phyloP scores from a whole-genome alignment of 768 basidiomycete species.

The Tremella yokohamensis region DNA sequence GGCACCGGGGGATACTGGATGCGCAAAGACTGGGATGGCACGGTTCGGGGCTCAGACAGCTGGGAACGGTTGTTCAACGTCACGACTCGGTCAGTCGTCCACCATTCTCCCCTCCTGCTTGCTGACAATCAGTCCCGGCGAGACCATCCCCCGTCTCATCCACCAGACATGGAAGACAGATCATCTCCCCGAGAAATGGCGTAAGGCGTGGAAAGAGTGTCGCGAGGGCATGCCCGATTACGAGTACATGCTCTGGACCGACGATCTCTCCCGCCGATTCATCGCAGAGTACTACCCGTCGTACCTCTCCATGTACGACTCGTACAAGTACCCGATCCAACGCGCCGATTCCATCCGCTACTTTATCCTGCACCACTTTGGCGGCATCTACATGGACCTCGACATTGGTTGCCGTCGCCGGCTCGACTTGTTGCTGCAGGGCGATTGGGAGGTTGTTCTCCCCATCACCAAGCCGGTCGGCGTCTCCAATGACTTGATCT shows the following conservation, averaged over 20 bases:
- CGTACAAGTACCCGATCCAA: conserved; percentile 85
- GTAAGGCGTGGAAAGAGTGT: conserved; percentile 73
- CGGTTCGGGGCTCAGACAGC: conserved; percentile 33
- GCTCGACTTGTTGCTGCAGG: conserved; percentile 77
- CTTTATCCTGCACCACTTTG: conserved; percentile 92
- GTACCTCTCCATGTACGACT: conserved; percentile 90
- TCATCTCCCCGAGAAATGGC: conserved; percentile 76
- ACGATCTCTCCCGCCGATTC: conserved; percentile 81
- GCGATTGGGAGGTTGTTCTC: conserved; percentile 71
- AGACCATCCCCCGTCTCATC: conserved; percentile 83
- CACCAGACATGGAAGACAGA: conserved; percentile 99
- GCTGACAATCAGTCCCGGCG: conserved; percentile 57
- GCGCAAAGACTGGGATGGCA: conserved; percentile 45
- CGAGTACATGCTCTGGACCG: conserved; percentile 97
- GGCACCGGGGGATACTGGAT: conserved; percentile 48
- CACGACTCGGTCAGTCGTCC: conserved; percentile 37
- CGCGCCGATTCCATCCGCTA: conserved; percentile 97
- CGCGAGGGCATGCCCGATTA: conserved; percentile 92
- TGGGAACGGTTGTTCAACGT: conserved; percentile 47
- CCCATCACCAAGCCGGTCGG: conserved; percentile 94
- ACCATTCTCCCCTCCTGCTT: not conserved
- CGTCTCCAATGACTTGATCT: conserved; percentile 95
- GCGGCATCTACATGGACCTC: conserved; percentile 92
- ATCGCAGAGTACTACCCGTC: conserved; percentile 81
- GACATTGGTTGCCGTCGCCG: conserved; percentile 89